Base-by-base conservation (phyloP, 2,329 filamentous ascomycete genomes). In the Beauveria asiatica region DNA sequence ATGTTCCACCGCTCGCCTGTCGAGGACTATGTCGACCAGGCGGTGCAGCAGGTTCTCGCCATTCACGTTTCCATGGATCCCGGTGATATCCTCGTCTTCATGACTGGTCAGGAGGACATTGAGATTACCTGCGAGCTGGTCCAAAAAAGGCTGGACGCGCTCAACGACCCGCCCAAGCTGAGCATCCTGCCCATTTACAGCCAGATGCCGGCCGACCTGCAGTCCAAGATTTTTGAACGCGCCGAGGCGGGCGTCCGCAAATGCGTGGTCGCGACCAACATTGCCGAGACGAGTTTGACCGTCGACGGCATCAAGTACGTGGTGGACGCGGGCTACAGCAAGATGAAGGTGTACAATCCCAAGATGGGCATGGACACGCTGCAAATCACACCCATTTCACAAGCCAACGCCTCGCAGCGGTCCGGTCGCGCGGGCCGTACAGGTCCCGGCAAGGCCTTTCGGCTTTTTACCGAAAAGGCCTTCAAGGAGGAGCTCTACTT, bases 281-380 rank as follows among this genome's bases (percentile, higher is more conserved):
- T 99, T 73, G 94, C 94, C 2, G 94, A 99, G 74, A 99, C 94
- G 0, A 96, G 92, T 80, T 79, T 99, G 76, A 99, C 94, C 0
- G 94, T 99, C 6, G 94, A 99, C 70, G 94, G 94, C 65, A 99
- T 99, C 74, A 97, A 97, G 88, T 99, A 96, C 68, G 94, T 99
- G 23, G 94, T 99, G 5, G 94, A 99, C 72, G 86, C 90, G 1
- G 94, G 94, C 0, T 99, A 93, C 73, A 96, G 92, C 2, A 99
- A 99, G 73, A 83, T 97, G 70, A 99, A 99, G 72, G 94, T 99
- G 5, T 99, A 97, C 75, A 99, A 99, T 68, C 92, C 94, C 6
- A 89, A 92, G 57, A 97, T 99, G 91, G 94, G 94, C 61, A 99
- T 99, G 94, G 94, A 99, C 69, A 97, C 93, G 0, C 83, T 99